These are phyloP conservation scores for Penicillium pancosmium DNA, from an alignment of 495 filamentous ascomycete species.

Conservation along the genomic window DNA sequence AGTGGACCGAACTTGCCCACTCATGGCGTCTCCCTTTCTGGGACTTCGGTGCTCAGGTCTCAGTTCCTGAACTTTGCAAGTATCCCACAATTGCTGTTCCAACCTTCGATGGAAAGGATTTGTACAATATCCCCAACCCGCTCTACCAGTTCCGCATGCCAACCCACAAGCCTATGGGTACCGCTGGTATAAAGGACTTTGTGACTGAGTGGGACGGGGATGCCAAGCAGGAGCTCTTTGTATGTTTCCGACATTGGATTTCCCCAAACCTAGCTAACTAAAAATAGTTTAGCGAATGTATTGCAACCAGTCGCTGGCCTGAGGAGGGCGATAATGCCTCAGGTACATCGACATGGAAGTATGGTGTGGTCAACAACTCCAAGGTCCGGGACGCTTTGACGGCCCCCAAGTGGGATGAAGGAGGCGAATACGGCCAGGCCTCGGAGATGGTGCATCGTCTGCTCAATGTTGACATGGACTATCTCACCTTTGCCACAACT, in stretches of 20 bases:
- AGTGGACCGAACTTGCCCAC: conserved; percentile 46
- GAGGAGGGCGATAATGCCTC: conserved; percentile 8
- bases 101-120: conserved; percentile 24
- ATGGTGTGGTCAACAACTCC: conserved; percentile 17
- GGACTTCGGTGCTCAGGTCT: conserved; percentile 55
- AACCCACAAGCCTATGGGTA: conserved; percentile 12
- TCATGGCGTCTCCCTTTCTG: conserved; percentile 57
- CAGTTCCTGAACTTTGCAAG: conserved; percentile 35
- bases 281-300: conserved; percentile 12
- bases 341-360: conserved; percentile 4
- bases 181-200: background rate
- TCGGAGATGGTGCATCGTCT: conserved; percentile 17
- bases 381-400: conserved; percentile 16
- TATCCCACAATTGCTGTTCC: conserved; percentile 41
- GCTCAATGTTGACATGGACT: conserved; percentile 15
- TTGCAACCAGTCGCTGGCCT: conserved; percentile 17
- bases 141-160: conserved; percentile 24
- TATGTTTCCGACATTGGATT: background rate
- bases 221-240: conserved; percentile 2
- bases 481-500: conserved; percentile 39
- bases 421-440: conserved; percentile 4
- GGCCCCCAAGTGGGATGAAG: background rate
- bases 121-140: conserved; percentile 24
- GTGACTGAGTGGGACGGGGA: conserved; percentile 9
- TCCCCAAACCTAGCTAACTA: background rate